Conservation (phyloP, 177 flowering plant genomes). For the Vitis hybrid region DNA sequence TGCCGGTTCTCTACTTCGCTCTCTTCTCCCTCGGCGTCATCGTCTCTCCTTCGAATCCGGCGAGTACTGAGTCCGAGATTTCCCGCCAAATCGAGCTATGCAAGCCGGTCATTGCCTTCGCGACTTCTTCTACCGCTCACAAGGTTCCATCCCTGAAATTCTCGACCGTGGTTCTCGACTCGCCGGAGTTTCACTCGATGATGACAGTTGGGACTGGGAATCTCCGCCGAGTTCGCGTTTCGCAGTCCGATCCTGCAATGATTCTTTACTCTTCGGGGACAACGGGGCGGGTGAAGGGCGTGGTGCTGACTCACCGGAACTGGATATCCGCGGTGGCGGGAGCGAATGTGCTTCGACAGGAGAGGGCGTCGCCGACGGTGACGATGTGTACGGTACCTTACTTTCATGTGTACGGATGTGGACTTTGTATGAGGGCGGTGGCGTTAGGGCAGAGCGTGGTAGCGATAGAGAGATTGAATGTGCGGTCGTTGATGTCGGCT, state of each 20-base stretch:
- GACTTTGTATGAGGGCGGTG: conserved; percentile 10
- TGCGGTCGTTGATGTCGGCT: conserved; percentile 11
- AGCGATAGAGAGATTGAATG: conserved; percentile 13
- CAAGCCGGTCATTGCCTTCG: conserved; percentile 41
- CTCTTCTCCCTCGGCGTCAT: conserved; percentile 40
- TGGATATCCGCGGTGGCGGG: conserved; percentile 10
- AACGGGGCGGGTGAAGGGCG: conserved; percentile 22
- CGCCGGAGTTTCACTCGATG: conserved; percentile 24
- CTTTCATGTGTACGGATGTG: conserved; percentile 20
- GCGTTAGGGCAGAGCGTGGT: conserved; percentile 16
- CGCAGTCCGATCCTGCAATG: conserved; percentile 23
- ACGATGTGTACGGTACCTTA: conserved; percentile 13
- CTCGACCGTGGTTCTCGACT: conserved; percentile 26
- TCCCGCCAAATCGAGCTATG: conserved; percentile 28
- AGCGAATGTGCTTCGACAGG: conserved; percentile 1
- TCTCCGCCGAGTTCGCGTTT: neutral
- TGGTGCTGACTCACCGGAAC: conserved; percentile 21
- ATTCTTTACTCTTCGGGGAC: conserved; percentile 36
- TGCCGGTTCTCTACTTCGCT: conserved; percentile 38
- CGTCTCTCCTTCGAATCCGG: conserved; percentile 41
- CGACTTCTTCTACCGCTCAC: conserved; percentile 18
- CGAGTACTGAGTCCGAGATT: conserved; percentile 29
- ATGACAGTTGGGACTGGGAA: neutral
- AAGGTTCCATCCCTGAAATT: conserved; percentile 27
- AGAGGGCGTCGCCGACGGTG: conserved; percentile 9